phyloP scores from a whole-genome alignment of 164 flowering plant species.

The Vitis labrusca region DNA sequence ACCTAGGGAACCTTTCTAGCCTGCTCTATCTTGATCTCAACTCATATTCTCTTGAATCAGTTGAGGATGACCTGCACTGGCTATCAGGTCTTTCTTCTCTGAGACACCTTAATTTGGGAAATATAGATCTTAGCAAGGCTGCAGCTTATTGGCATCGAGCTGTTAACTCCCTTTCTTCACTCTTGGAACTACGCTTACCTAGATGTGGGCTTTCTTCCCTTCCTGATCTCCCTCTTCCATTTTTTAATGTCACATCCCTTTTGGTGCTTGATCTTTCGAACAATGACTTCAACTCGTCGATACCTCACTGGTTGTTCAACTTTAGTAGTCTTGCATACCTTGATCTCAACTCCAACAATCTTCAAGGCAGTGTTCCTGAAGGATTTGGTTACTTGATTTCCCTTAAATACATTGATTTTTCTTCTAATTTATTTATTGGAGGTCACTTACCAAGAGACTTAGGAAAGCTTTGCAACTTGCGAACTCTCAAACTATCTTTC shows the following conservation, averaged over 20 bases:
- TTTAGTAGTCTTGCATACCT: conserved; percentile 6
- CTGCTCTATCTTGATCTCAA: conserved; percentile 20
- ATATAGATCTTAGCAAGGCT: conserved; percentile 5
- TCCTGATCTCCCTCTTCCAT: conserved; percentile 2
- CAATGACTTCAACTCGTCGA: conserved; percentile 3
- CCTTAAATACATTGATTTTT: too few relatives aligned
- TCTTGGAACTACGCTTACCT: conserved; percentile 14
- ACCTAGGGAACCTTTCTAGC: conserved; percentile 22
- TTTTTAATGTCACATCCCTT: conserved; percentile 1
- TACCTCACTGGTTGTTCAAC: conserved; percentile 14
- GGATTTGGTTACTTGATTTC: too few relatives aligned
- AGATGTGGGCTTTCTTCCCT: conserved; percentile 8
- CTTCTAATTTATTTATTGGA: too few relatives aligned
- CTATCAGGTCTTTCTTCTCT: conserved; percentile 20
- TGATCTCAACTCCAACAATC: not conserved
- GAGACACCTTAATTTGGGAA: conserved; percentile 16
- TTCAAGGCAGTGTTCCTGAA: too few relatives aligned
- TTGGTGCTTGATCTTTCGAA: conserved; percentile 10
- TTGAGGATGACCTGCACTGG: conserved; percentile 16
- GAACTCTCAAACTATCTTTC: too few relatives aligned
- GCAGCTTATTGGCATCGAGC: conserved; percentile 18
- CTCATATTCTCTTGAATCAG: not conserved
- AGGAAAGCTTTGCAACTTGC: too few relatives aligned
- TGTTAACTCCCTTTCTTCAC: conserved; percentile 20
- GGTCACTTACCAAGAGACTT: too few relatives aligned